Conservation (phyloP, 2,329 filamentous ascomycete genomes). For the Magnaporthiopsis incrustans region DNA sequence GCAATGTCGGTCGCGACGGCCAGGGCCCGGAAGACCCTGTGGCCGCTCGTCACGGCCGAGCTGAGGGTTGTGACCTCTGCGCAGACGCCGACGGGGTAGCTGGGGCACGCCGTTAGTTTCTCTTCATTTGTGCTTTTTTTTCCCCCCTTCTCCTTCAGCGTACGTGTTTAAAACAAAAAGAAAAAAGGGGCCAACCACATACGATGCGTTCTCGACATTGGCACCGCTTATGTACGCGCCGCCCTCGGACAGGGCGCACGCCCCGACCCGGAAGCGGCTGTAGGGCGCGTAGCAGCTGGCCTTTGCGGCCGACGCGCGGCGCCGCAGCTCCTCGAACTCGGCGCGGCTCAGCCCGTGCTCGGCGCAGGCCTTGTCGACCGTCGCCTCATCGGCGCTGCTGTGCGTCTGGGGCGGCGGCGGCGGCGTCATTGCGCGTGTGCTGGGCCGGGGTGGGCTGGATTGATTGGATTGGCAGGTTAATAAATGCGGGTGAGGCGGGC, state of each 20-base stretch:
- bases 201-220: slow-evolving; percentile 83
- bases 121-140: neutral
- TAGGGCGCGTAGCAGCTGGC: slow-evolving; percentile 83
- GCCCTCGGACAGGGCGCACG: slow-evolving; percentile 43
- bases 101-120: neutral
- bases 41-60: slow-evolving; percentile 60
- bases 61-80: slow-evolving; percentile 87
- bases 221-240: slow-evolving; percentile 59
- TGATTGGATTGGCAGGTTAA: neutral
- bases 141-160: too few relatives aligned
- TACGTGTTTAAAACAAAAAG: too few relatives aligned
- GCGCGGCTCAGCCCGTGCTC: slow-evolving; percentile 44
- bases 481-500: too few relatives aligned
- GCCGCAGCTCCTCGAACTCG: slow-evolving; percentile 58
- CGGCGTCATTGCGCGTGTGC: neutral
- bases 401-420: neutral
- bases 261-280: slow-evolving; percentile 85
- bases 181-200: neutral
- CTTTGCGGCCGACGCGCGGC: slow-evolving; percentile 63
- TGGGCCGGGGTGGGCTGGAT: too few relatives aligned
- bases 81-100: slow-evolving; percentile 88
- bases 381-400: slow-evolving; percentile 14
- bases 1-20: slow-evolving; percentile 76
- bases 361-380: slow-evolving; percentile 24
- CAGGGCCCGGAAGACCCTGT: slow-evolving; percentile 61